Evolutionary conservation across 1,284 basidiomycete genomes (phyloP).

Genomic region (Sparassis latifolia): DNA sequence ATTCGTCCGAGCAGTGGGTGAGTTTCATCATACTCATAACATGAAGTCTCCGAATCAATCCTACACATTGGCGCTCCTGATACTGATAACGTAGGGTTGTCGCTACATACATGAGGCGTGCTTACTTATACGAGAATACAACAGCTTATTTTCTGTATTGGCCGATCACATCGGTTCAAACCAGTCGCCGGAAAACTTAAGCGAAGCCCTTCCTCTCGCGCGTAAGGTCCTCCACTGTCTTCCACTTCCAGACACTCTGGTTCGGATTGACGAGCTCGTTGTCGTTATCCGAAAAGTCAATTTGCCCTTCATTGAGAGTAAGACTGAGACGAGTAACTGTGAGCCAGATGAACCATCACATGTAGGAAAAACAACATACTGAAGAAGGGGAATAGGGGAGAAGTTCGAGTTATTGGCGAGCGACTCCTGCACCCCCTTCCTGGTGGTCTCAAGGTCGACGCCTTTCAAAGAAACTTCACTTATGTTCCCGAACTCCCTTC

Average conservation of each 20-base stretch:
- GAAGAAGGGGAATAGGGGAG: not conserved
- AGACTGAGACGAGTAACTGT: conserved; percentile 8
- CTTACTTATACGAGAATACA: too few species aligned
- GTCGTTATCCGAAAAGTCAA: conserved; percentile 18
- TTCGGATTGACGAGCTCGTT: conserved; percentile 23
- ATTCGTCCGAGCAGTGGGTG: too few species aligned
- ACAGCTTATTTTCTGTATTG: too few species aligned
- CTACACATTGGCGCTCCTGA: too few species aligned
- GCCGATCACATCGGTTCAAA: too few species aligned
- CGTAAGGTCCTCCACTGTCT: too few species aligned
- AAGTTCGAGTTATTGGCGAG: conserved; percentile 1
- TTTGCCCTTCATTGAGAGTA: conserved; percentile 16
- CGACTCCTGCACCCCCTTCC: conserved; percentile 6
- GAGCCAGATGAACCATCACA: not conserved
- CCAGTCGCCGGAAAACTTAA: too few species aligned
- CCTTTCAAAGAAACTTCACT: conserved; percentile 6
- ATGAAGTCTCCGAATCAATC: too few species aligned
- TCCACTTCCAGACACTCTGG: conserved; percentile 15
- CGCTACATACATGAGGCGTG: too few species aligned
- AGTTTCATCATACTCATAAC: too few species aligned
- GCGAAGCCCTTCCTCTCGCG: too few species aligned
- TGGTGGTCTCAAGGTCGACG: conserved; percentile 9
- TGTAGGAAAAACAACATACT: not conserved
- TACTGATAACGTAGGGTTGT: too few species aligned
- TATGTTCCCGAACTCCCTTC: conserved; percentile 2